Conservation (phyloP, 768 basidiomycete species). For the Pholiota molesta region DNA sequence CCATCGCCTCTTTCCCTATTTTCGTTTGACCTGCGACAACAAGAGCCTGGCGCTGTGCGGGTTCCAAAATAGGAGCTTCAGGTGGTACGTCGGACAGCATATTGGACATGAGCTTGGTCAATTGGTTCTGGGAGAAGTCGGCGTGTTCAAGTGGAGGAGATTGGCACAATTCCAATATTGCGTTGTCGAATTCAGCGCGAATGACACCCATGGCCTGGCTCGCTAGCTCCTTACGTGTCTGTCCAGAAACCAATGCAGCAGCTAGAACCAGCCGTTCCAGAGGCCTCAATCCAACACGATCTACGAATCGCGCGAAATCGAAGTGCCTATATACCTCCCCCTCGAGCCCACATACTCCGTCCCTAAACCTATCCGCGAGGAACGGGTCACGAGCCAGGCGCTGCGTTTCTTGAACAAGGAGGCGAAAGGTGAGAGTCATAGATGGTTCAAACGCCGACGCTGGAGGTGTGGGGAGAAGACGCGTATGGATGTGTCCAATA, state of each 20-base stretch:
- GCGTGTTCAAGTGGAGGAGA: conserved; percentile 83
- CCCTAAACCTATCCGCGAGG: conserved; percentile 88
- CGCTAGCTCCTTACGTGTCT: conserved; percentile 56
- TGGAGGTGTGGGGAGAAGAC: conserved; percentile 61
- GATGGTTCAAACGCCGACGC: conserved; percentile 75
- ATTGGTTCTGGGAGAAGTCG: conserved; percentile 72
- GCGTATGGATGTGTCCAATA: conserved; percentile 83
- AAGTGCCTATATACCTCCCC: conserved; percentile 83
- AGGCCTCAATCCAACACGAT: conserved; percentile 79
- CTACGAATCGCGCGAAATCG: conserved; percentile 80
- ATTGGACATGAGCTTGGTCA: conserved; percentile 80
- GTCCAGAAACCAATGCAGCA: conserved; percentile 69
- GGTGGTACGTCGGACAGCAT: conserved; percentile 71
- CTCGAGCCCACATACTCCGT: conserved; percentile 87
- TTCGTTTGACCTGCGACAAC: conserved; percentile 77
- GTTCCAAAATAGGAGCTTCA: conserved; percentile 74
- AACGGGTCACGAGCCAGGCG: conserved; percentile 89
- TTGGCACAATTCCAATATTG: conserved; percentile 73
- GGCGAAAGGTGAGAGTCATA: conserved; percentile 76
- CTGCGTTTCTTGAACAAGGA: conserved; percentile 87
- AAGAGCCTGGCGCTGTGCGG: conserved; percentile 73
- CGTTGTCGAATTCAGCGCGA: conserved; percentile 79
- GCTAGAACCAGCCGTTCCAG: conserved; percentile 81
- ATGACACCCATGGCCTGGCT: conserved; percentile 71
- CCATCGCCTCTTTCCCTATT: conserved; percentile 76